phyloP scores from a whole-genome alignment of 2,329 filamentous ascomycete genomes.

The Colletotrichum ledebouriae region DNA sequence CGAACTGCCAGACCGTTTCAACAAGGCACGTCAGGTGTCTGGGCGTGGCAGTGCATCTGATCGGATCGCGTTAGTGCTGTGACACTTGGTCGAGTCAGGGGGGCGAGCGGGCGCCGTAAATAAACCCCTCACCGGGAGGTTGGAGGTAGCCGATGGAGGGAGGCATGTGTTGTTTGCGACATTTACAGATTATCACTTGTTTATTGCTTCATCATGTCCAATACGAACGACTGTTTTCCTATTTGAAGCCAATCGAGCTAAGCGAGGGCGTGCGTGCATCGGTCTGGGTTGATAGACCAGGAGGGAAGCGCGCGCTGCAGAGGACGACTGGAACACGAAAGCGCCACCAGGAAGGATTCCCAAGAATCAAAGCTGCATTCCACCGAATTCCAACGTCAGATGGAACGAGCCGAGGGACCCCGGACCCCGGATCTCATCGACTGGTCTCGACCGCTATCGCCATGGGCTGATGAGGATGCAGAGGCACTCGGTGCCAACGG shows the following conservation, averaged over 20 bases:
- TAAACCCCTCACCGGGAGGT: constrained; percentile 33
- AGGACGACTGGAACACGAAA: not conserved
- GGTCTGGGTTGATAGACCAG: constrained; percentile 6
- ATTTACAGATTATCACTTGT: not conserved
- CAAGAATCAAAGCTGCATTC: not conserved
- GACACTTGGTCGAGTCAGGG: constrained; percentile 24
- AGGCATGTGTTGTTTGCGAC: constrained; percentile 1
- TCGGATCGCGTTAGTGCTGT: constrained; percentile 37
- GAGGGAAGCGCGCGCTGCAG: constrained; percentile 3
- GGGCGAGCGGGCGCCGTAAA: constrained; percentile 16
- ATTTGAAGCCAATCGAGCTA: not conserved
- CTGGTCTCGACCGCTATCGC: constrained; percentile 39
- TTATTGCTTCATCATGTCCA: constrained; percentile 6
- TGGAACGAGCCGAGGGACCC: constrained; percentile 33
- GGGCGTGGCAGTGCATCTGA: constrained; percentile 38
- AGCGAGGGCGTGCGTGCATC: constrained; percentile 18
- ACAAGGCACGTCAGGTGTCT: constrained; percentile 18
- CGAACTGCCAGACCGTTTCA: constrained; percentile 1
- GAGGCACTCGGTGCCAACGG: constrained; percentile 4
- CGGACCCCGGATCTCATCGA: constrained; percentile 39
- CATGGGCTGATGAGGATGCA: constrained; percentile 33
- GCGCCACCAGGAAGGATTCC: not conserved
- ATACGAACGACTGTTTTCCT: not conserved
- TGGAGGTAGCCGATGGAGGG: constrained; percentile 25
- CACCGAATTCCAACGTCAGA: constrained; percentile 18